These are phyloP conservation scores for Podila epigama DNA, from an alignment of 192 early-diverging fungal species.

Conservation along the genomic window DNA sequence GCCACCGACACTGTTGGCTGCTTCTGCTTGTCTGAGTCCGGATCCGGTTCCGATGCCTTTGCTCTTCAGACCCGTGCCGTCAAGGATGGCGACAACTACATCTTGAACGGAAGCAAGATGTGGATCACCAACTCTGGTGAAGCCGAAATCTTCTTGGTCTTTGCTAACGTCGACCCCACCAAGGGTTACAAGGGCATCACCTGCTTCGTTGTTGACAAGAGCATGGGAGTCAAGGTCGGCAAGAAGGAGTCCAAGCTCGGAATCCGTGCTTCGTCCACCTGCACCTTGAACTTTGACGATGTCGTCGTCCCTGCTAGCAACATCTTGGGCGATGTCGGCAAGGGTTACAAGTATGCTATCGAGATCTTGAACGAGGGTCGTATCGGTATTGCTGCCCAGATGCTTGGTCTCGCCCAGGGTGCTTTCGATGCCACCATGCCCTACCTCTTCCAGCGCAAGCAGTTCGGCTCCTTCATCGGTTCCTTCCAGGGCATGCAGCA, in stretches of 20 bases:
- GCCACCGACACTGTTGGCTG: constrained; percentile 87
- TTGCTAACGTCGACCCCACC: constrained; percentile 95
- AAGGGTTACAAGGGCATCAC: constrained; percentile 98
- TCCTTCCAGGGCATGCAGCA: constrained; percentile 83
- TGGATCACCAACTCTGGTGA: constrained; percentile 97
- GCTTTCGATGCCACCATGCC: constrained; percentile 87
- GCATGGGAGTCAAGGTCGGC: constrained; percentile 88
- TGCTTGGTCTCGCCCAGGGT: constrained; percentile 97
- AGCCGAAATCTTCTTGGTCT: constrained; percentile 95
- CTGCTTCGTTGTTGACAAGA: constrained; percentile 94
- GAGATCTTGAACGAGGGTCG: constrained; percentile 98
- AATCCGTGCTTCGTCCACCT: constrained; percentile 96
- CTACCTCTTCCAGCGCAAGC: constrained; percentile 95
- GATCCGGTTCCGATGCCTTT: constrained; percentile 94
- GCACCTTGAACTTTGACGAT: constrained; percentile 92
- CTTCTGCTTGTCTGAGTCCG: constrained; percentile 95
- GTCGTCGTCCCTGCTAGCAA: constrained; percentile 85
- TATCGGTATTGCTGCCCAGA: constrained; percentile 98
- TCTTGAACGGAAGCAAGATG: constrained; percentile 91
- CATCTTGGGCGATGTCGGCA: constrained; percentile 91
- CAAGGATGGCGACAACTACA: constrained; percentile 88
- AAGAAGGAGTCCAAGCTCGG: constrained; percentile 99
- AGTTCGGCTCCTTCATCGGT: constrained; percentile 85
- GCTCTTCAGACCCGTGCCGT: constrained; percentile 86
- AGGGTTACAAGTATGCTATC: constrained; percentile 99